A percentile compares a stretch with the other conserved stretches of the same genome.
Evolutionary conservation across 1,284 basidiomycete genomes (phyloP).

Genomic region (Mycena citricolor): DNA sequence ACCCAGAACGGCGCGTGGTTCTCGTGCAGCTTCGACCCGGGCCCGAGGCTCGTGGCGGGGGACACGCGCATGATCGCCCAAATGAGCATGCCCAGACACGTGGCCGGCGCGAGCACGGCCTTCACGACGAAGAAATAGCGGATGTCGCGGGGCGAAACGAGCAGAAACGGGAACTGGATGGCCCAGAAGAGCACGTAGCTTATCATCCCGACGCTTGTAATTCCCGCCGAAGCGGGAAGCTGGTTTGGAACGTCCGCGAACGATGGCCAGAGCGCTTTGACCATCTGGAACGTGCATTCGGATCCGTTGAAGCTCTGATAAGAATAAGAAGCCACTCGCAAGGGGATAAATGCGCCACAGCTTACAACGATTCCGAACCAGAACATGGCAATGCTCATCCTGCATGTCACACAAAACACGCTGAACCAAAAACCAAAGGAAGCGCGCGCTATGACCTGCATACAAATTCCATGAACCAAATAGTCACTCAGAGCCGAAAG

Average conservation of each 20-base stretch:
- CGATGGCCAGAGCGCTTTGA: constrained; percentile 78
- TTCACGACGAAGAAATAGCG: constrained; percentile 72
- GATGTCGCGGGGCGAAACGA: constrained; percentile 73
- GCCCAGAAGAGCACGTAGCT: constrained; percentile 81
- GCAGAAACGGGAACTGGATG: constrained; percentile 69
- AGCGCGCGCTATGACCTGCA: constrained; percentile 58
- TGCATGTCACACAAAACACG: constrained; percentile 73
- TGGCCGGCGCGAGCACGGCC: constrained; percentile 60
- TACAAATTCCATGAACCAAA: background rate
- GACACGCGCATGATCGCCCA: constrained; percentile 73
- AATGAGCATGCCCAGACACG: constrained; percentile 69
- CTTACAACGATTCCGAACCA: constrained; percentile 61
- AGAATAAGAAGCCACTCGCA: no score
- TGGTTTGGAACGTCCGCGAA: constrained; percentile 61
- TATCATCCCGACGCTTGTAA: constrained; percentile 65
- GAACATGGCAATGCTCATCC: constrained; percentile 70
- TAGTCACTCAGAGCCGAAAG: no score
- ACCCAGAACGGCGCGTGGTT: constrained; percentile 62
- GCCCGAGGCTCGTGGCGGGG: constrained; percentile 46
- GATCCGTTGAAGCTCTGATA: constrained; percentile 47
- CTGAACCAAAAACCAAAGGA: constrained; percentile 81
- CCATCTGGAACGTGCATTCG: constrained; percentile 70
- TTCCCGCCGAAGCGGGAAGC: constrained; percentile 55
- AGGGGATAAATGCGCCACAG: background rate
- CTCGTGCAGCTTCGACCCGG: constrained; percentile 40